Percentiles rank a stretch among this genome's conserved stretches.
These are phyloP conservation scores for Russula emetica DNA, from an alignment of 768 basidiomycete genomes.

Conservation along the genomic window DNA sequence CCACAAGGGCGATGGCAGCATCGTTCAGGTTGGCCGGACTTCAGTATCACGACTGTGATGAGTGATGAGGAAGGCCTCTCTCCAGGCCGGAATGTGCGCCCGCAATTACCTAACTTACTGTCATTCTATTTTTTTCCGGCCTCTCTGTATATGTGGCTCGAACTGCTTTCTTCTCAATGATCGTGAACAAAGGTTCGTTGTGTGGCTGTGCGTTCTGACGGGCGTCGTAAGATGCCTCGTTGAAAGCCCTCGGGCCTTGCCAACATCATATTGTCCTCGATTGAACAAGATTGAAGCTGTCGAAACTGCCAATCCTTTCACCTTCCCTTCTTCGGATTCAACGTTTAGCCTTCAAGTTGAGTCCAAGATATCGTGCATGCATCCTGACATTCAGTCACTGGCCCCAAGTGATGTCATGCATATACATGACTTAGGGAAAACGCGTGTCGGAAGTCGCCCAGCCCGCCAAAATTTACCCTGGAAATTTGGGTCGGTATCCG, in stretches of 20 bases:
- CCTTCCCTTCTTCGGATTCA: background rate
- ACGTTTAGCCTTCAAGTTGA: background rate
- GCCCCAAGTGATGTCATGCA: too few relatives aligned
- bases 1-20: too few relatives aligned
- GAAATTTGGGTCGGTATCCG: constrained; percentile 27
- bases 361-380: constrained; percentile 1
- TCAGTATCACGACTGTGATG: too few relatives aligned
- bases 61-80: too few relatives aligned
- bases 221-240: background rate
- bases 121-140: too few relatives aligned
- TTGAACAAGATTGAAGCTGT: background rate
- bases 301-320: constrained; percentile 1
- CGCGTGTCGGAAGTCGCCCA: constrained; percentile 39
- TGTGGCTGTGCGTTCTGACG: background rate
- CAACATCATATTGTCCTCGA: constrained; percentile 13
- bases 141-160: too few relatives aligned
- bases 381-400: too few relatives aligned
- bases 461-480: constrained; percentile 33
- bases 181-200: too few relatives aligned
- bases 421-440: constrained; percentile 33
- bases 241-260: constrained; percentile 17
- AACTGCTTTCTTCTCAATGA: too few relatives aligned
- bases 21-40: too few relatives aligned
- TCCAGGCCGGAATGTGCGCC: too few relatives aligned
- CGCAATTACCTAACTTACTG: too few relatives aligned